A percentile compares a stretch with the other conserved stretches of the same genome.
These are phyloP conservation scores for Rubia occidens DNA, from an alignment of 305 asterid genomes.

Conservation along the genomic window DNA sequence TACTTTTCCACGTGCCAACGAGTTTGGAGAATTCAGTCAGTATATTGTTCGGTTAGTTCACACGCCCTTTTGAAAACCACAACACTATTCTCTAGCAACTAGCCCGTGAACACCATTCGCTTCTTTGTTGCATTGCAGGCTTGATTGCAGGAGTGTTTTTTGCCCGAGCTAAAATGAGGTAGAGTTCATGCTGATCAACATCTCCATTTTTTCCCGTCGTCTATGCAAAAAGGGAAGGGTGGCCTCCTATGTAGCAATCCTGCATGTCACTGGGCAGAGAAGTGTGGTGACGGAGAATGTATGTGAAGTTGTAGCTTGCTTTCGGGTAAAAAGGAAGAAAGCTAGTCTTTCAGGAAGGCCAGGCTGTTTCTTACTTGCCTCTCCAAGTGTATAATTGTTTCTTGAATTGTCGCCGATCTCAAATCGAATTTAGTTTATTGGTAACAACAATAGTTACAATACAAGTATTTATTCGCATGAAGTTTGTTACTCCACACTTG, in stretches of 20 bases:
- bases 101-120: not conserved
- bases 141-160: conserved; percentile 82
- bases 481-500: not conserved
- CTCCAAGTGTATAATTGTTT: not conserved
- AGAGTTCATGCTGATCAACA: conserved; percentile 14
- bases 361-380: not conserved
- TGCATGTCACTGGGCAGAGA: conserved; percentile 3
- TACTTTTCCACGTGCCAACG: conserved; percentile 73
- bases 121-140: conserved; percentile 32
- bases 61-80: not conserved
- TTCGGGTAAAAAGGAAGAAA: not conserved
- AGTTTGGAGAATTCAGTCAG: conserved; percentile 79
- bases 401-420: not conserved
- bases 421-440: not conserved
- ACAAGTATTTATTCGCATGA: not conserved
- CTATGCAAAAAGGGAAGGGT: not conserved
- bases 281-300: not conserved
- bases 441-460: not conserved
- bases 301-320: not conserved
- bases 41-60: conserved; percentile 62
- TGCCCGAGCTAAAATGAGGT: conserved; percentile 79
- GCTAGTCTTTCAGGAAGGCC: not conserved
- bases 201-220: not conserved
- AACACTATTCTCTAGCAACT: not conserved
- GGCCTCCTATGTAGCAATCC: not conserved